Conservation (phyloP, 495 filamentous ascomycete genomes). For the Penicillium manginii region DNA sequence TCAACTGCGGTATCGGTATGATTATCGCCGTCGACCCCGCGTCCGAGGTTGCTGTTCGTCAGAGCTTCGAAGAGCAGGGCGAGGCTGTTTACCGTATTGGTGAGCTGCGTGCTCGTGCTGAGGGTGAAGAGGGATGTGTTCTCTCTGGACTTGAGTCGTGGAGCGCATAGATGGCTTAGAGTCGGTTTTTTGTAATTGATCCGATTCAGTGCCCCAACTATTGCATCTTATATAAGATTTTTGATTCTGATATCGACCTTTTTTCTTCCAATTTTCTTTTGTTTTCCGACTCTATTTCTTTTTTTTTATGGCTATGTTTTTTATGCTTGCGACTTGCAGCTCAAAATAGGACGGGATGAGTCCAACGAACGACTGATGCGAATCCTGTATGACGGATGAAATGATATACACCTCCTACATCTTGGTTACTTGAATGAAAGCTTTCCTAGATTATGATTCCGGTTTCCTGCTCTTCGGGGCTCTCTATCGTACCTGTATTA, state of each 20-base stretch:
- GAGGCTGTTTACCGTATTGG: constrained; percentile 83
- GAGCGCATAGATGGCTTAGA: constrained; percentile 41
- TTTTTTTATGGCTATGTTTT: not conserved
- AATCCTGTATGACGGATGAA: constrained; percentile 31
- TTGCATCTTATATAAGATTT: no score
- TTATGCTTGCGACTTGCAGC: constrained; percentile 9
- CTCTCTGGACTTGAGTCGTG: constrained; percentile 73
- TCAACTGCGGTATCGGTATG: constrained; percentile 95
- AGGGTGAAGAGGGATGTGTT: constrained; percentile 65
- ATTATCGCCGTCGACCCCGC: constrained; percentile 69
- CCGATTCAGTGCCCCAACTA: no score
- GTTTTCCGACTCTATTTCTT: constrained; percentile 13
- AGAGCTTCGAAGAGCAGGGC: constrained; percentile 62
- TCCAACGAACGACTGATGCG: constrained; percentile 26
- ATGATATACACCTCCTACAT: constrained; percentile 23
- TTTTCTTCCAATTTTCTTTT: constrained; percentile 15
- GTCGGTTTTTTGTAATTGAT: not conserved
- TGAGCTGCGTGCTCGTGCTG: constrained; percentile 55
- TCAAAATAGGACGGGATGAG: constrained; percentile 24
- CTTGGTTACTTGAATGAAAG: constrained; percentile 10
- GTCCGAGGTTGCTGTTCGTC: constrained; percentile 29
- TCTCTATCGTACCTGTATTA: no score
- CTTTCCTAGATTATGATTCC: constrained; percentile 5
- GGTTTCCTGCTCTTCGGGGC: not conserved
- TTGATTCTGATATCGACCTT: not conserved